Conservation (phyloP, 2,329 filamentous ascomycete species). For the Mycocentrospora acerina region DNA sequence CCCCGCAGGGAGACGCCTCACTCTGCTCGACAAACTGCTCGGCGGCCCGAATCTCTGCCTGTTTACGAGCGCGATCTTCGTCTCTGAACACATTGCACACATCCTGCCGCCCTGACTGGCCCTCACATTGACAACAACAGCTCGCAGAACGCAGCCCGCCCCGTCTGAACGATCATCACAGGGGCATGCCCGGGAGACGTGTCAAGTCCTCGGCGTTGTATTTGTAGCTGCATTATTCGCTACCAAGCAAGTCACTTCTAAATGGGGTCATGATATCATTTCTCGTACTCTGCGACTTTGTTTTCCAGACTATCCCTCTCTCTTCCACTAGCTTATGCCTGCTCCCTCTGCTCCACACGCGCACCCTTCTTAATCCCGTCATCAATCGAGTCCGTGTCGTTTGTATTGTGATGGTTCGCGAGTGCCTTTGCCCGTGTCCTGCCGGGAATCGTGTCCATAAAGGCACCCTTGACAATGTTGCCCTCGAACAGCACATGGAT, state of each 20-base stretch:
- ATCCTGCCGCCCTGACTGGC: constrained; percentile 7
- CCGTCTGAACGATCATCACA: too few relatives aligned
- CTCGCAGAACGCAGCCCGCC: too few relatives aligned
- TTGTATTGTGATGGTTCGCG: constrained; percentile 28
- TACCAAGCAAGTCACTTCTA: too few relatives aligned
- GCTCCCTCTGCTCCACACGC: constrained; percentile 33
- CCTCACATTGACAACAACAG: neutral
- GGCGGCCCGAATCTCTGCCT: constrained; percentile 10
- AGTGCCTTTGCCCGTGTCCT: constrained; percentile 41
- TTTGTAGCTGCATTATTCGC: too few relatives aligned
- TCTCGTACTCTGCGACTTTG: too few relatives aligned
- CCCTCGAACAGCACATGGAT: constrained; percentile 47
- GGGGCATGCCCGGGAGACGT: too few relatives aligned
- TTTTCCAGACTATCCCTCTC: neutral
- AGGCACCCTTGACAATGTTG: constrained; percentile 43
- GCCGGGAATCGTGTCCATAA: constrained; percentile 42
- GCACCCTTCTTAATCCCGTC: constrained; percentile 22
- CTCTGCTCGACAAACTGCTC: constrained; percentile 8
- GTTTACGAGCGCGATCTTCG: constrained; percentile 17
- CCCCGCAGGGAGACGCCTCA: constrained; percentile 3
- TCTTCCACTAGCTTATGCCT: constrained; percentile 10
- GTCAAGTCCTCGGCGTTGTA: too few relatives aligned
- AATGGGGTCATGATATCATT: too few relatives aligned
- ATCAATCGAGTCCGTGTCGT: constrained; percentile 29
- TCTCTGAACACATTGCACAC: constrained; percentile 16